Conservation (phyloP, 1,139 yeast species). For the Pichia sp. region DNA sequence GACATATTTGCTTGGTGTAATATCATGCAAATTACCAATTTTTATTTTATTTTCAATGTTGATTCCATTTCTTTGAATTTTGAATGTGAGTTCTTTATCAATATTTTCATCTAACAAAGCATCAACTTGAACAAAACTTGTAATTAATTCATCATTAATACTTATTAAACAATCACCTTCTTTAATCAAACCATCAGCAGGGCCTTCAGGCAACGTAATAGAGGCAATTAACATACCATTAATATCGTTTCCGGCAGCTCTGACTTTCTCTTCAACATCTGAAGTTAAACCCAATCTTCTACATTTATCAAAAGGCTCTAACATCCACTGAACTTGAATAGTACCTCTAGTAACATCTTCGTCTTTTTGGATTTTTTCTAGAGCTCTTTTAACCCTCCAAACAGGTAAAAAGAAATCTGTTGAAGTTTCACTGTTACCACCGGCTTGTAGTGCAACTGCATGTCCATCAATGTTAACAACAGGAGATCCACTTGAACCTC, state of each 20-base stretch:
- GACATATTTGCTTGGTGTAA: conserved; percentile 75
- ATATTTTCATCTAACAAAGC: conserved; percentile 70
- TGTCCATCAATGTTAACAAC: conserved; percentile 82
- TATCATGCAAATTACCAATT: conserved; percentile 71
- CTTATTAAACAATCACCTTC: conserved; percentile 86
- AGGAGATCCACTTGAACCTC: conserved; percentile 95
- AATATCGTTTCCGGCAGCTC: conserved; percentile 50
- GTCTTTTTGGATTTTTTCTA: conserved; percentile 57
- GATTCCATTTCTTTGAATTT: conserved; percentile 70
- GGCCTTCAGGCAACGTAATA: conserved; percentile 79
- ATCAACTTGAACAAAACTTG: conserved; percentile 76
- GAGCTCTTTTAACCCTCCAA: conserved; percentile 73
- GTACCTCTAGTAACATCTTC: conserved; percentile 70
- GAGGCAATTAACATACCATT: conserved; percentile 85
- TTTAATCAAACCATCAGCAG: conserved; percentile 62
- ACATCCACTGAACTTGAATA: conserved; percentile 83
- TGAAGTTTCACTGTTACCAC: conserved; percentile 86
- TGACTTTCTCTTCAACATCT: conserved; percentile 63
- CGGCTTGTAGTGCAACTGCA: conserved; percentile 91
- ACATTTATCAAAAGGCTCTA: conserved; percentile 88
- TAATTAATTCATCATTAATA: conserved; percentile 55
- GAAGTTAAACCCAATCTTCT: conserved; percentile 74
- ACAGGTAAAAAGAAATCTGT: conserved; percentile 90
- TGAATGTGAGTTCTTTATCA: conserved; percentile 48
- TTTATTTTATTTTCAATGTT: conserved; percentile 41